Percentiles rank a stretch among this genome's conserved stretches.
Conservation (phyloP, 2,329 filamentous ascomycete genomes). For the Alternaria burnsii region DNA sequence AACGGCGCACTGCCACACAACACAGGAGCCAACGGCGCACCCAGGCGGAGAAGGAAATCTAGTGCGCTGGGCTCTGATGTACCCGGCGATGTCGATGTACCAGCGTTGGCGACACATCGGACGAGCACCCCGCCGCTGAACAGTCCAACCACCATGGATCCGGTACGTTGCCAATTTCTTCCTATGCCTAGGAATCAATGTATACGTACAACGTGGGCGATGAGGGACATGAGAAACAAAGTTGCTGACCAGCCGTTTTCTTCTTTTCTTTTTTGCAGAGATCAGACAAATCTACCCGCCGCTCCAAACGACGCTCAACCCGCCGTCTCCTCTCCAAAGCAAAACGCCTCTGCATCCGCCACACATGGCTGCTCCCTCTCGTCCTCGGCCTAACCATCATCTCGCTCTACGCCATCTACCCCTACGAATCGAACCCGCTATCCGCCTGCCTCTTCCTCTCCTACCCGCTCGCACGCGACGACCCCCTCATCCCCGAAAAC, state of each 20-base stretch:
- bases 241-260: neutral
- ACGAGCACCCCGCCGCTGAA: constrained; percentile 31
- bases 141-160: constrained; percentile 23
- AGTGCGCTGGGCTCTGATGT: constrained; percentile 62
- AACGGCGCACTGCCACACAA: constrained; percentile 27
- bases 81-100: constrained; percentile 61
- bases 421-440: constrained; percentile 78
- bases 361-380: constrained; percentile 74
- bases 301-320: constrained; percentile 58
- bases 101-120: constrained; percentile 58
- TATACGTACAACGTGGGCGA: too few relatives aligned
- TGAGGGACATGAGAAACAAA: neutral
- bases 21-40: constrained; percentile 24
- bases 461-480: constrained; percentile 72
- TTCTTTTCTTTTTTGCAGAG: constrained; percentile 16
- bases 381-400: constrained; percentile 71
- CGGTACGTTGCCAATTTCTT: constrained; percentile 24
- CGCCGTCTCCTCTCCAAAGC: constrained; percentile 56
- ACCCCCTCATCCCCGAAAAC: constrained; percentile 33
- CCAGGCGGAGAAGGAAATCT: constrained; percentile 53
- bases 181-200: too few relatives aligned
- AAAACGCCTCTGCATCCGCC: constrained; percentile 57
- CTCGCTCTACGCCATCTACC: constrained; percentile 76
- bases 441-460: constrained; percentile 88
- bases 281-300: constrained; percentile 41